phyloP scores from a whole-genome alignment of 768 basidiomycete genomes.

The Kwoniella sp. region DNA sequence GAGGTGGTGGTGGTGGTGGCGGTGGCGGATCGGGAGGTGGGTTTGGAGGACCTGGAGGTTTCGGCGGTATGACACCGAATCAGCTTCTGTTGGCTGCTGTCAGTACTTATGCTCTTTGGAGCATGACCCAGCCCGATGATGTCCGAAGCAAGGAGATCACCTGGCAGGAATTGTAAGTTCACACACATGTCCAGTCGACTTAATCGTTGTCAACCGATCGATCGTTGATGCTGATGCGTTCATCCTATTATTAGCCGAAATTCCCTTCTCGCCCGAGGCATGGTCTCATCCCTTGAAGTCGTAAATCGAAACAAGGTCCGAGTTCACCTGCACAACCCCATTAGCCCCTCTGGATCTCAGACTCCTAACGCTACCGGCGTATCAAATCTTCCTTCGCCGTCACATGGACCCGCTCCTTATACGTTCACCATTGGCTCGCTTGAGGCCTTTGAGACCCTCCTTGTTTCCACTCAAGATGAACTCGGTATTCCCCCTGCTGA shows the following conservation, averaged over 20 bases:
- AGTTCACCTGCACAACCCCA: conserved; percentile 82
- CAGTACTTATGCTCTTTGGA: conserved; percentile 50
- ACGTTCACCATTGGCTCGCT: conserved; percentile 97
- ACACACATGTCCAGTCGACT: neutral
- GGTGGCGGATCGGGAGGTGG: conserved; percentile 40
- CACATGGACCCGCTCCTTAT: conserved; percentile 59
- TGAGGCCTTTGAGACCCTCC: conserved; percentile 91
- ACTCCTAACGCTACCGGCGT: conserved; percentile 31
- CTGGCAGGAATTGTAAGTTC: conserved; percentile 86
- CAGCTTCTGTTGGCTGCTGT: conserved; percentile 48
- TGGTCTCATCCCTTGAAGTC: conserved; percentile 90
- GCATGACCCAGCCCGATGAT: conserved; percentile 45
- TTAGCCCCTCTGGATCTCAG: conserved; percentile 45
- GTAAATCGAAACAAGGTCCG: conserved; percentile 88
- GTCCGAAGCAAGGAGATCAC: conserved; percentile 78
- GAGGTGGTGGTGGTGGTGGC: conserved; percentile 49
- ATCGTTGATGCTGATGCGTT: neutral
- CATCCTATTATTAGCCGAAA: conserved; percentile 62
- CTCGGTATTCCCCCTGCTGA: conserved; percentile 88
- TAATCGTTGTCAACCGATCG: neutral
- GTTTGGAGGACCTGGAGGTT: conserved; percentile 28
- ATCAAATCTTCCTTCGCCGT: conserved; percentile 45
- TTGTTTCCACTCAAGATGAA: conserved; percentile 90
- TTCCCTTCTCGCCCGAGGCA: conserved; percentile 91
- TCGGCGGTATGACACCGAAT: conserved; percentile 50